Evolutionary conservation across 148 eudicot genomes (phyloP).

Genomic region (Persicaria maculosa): DNA sequence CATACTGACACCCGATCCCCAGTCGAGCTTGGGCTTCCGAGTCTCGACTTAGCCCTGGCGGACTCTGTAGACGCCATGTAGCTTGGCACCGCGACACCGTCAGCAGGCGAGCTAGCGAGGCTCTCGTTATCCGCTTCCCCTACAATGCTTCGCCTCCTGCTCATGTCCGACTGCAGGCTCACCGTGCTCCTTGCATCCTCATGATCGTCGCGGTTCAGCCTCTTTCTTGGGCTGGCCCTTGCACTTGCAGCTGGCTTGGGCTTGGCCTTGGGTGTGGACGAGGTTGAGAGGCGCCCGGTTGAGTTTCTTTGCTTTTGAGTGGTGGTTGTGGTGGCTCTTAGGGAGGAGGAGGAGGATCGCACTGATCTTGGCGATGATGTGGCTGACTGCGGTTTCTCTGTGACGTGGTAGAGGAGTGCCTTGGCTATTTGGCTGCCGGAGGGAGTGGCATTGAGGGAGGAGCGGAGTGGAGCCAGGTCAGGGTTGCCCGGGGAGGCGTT

Average conservation of each 20-base stretch:
- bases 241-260: neutral
- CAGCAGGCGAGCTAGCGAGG: constrained; percentile 1
- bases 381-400: neutral
- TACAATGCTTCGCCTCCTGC: neutral
- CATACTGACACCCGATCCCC: constrained; percentile 2
- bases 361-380: constrained; percentile 9
- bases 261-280: constrained; percentile 7
- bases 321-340: neutral
- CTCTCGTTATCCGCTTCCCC: constrained; percentile 4
- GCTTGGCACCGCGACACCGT: neutral
- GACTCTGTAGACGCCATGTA: constrained; percentile 13
- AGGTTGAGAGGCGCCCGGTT: constrained; percentile 6
- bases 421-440: constrained; percentile 11
- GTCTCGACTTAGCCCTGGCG: constrained; percentile 8
- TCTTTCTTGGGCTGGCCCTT: neutral
- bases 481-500: neutral
- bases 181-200: constrained; percentile 7
- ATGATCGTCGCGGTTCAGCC: neutral
- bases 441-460: neutral
- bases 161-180: constrained; percentile 6
- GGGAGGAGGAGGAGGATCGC: neutral
- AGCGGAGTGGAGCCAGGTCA: neutral
- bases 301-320: neutral
- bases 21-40: constrained; percentile 1
- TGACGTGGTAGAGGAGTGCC: constrained; percentile 14